phyloP scores from a whole-genome alignment of 257 asterid species.

The Scutellaria minor region DNA sequence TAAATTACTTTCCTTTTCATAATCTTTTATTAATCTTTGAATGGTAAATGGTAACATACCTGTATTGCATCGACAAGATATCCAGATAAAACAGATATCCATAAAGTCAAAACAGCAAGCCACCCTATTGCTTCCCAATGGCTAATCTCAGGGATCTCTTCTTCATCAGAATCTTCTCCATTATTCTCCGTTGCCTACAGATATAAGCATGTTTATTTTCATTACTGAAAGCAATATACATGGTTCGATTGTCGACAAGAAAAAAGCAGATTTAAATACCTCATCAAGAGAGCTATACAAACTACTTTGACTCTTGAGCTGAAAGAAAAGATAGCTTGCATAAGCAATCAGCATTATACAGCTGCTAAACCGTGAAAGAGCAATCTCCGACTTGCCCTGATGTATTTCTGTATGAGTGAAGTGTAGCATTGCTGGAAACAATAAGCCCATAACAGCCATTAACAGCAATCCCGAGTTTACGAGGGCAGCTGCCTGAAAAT shows the following conservation, averaged over 20 bases:
- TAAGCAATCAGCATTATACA: slow-evolving; percentile 92
- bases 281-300: slow-evolving; percentile 60
- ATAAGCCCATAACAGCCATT: slow-evolving; percentile 97
- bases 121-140: slow-evolving; percentile 90
- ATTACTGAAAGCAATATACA: too few relatives aligned
- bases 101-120: slow-evolving; percentile 84
- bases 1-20: too few relatives aligned
- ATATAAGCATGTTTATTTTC: too few relatives aligned
- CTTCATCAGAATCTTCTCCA: slow-evolving; percentile 59
- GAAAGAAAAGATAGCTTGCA: slow-evolving; percentile 91
- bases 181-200: slow-evolving; percentile 59
- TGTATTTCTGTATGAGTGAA: slow-evolving; percentile 90
- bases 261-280: slow-evolving; percentile 44
- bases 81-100: slow-evolving; percentile 94
- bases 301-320: slow-evolving; percentile 77
- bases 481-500: slow-evolving; percentile 66
- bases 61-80: slow-evolving; percentile 93
- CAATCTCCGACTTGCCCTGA: slow-evolving; percentile 83
- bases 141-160: slow-evolving; percentile 79
- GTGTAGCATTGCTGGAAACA: slow-evolving; percentile 96
- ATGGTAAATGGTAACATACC: slow-evolving; percentile 44
- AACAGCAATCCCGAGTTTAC: slow-evolving; percentile 91
- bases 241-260: background rate
- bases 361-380: slow-evolving; percentile 95
- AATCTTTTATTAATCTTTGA: too few relatives aligned